Evolutionary conservation across 805 yeast genomes (phyloP).

Genomic region (Ogataea dorogensis): DNA sequence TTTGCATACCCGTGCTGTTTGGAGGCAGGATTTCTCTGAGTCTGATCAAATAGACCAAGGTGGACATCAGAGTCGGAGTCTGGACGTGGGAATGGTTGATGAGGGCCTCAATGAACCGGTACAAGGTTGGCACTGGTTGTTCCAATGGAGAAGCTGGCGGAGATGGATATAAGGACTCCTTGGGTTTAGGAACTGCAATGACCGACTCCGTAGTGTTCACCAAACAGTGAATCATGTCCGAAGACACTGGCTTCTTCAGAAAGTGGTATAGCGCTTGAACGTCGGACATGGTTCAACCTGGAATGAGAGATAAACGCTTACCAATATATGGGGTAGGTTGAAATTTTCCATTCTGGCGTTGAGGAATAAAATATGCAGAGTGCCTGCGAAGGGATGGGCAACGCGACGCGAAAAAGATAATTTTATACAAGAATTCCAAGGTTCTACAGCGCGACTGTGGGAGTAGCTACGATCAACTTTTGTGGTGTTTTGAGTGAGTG

Average conservation of each 20-base stretch:
- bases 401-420: slow-evolving; percentile 12
- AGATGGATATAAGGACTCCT: slow-evolving; percentile 29
- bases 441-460: too few species aligned
- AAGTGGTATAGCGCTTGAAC: slow-evolving; percentile 51
- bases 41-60: slow-evolving; percentile 78
- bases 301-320: slow-evolving; percentile 2
- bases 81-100: slow-evolving; percentile 86
- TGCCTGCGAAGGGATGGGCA: slow-evolving; percentile 12
- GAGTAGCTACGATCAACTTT: too few species aligned
- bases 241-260: slow-evolving; percentile 52
- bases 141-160: slow-evolving; percentile 41
- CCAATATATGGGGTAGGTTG: slow-evolving; percentile 3
- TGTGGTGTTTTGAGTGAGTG: too few species aligned
- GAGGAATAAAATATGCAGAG: slow-evolving; percentile 5
- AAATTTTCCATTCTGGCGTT: slow-evolving; percentile 5
- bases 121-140: slow-evolving; percentile 43
- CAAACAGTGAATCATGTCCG: slow-evolving; percentile 57
- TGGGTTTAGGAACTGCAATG: slow-evolving; percentile 44
- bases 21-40: slow-evolving; percentile 77
- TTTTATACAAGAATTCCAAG: background rate
- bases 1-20: slow-evolving; percentile 86
- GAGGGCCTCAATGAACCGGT: slow-evolving; percentile 66
- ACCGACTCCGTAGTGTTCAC: slow-evolving; percentile 59
- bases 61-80: slow-evolving; percentile 92
- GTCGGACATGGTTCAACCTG: slow-evolving; percentile 36